Evolutionary conservation across 1,284 basidiomycete genomes (phyloP).

Genomic region (Athelia psychrophila): DNA sequence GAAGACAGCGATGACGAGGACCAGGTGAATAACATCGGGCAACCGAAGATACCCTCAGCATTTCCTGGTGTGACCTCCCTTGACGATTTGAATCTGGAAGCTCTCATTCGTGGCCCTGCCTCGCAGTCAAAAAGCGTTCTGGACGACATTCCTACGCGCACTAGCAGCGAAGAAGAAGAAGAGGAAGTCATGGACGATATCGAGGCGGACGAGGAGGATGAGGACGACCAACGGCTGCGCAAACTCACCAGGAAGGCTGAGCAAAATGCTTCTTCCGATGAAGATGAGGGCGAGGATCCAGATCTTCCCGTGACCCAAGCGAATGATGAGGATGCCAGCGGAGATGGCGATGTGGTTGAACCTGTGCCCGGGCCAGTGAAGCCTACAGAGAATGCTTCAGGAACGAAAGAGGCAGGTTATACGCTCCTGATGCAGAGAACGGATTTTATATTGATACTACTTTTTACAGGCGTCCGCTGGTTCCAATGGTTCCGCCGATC

Average conservation of each 20-base stretch:
- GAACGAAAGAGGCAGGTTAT: background rate
- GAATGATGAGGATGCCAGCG: background rate
- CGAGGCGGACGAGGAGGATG: slow-evolving; percentile 23
- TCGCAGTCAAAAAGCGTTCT: slow-evolving; percentile 21
- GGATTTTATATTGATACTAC: background rate
- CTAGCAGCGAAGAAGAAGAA: slow-evolving; percentile 19
- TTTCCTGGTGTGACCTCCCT: slow-evolving; percentile 17
- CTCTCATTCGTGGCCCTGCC: slow-evolving; percentile 44
- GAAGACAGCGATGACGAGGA: slow-evolving; percentile 5
- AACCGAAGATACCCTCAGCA: slow-evolving; percentile 3
- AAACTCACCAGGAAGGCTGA: background rate
- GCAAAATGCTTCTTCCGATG: background rate
- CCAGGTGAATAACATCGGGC: background rate
- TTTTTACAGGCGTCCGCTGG: background rate
- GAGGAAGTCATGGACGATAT: slow-evolving; percentile 28
- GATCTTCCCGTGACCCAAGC: background rate
- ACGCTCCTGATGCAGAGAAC: background rate
- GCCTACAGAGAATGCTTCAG: background rate
- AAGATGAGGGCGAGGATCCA: slow-evolving; percentile 10
- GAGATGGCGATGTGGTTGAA: background rate
- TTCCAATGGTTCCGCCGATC: background rate
- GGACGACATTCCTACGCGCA: slow-evolving; percentile 19
- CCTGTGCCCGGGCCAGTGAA: background rate
- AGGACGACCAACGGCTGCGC: slow-evolving; percentile 1
- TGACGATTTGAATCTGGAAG: slow-evolving; percentile 38